Evolutionary conservation across 2,329 filamentous ascomycete species (phyloP).

Genomic region (Metarhizium rileyi): DNA sequence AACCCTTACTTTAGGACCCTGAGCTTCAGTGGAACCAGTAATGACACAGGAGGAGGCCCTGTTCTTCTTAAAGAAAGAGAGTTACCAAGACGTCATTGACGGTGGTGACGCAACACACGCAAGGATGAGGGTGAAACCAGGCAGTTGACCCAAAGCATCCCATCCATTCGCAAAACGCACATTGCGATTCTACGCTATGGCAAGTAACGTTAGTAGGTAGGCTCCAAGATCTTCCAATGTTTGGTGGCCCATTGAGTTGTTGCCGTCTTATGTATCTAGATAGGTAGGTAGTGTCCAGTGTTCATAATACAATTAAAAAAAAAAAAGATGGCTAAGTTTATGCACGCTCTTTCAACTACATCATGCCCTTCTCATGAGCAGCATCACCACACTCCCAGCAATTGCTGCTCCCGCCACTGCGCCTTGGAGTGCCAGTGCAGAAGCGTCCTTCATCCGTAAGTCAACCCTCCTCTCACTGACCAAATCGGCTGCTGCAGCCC

Average conservation of each 20-base stretch:
- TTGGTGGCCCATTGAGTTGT: too few relatives aligned
- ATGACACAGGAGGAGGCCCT: background rate
- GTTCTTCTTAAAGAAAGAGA: background rate
- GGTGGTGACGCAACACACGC: background rate
- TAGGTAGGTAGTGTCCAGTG: background rate
- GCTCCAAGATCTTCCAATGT: too few relatives aligned
- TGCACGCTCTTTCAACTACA: constrained; percentile 1
- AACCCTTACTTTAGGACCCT: background rate
- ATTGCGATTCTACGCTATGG: too few relatives aligned
- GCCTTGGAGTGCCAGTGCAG: constrained; percentile 58
- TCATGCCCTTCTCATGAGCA: constrained; percentile 30
- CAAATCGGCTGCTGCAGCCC: constrained; percentile 43
- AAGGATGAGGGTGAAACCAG: background rate
- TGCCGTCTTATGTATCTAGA: too few relatives aligned
- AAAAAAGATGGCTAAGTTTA: background rate
- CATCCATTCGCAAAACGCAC: too few relatives aligned
- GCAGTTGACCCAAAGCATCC: too few relatives aligned
- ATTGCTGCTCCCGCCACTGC: constrained; percentile 55
- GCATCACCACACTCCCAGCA: constrained; percentile 42
- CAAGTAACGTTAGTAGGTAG: too few relatives aligned
- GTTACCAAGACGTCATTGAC: background rate
- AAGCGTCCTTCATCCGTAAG: constrained; percentile 60
- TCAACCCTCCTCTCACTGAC: constrained; percentile 56
- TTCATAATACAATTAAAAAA: background rate
- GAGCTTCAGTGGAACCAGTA: background rate